Percentiles rank a stretch among this genome's conserved stretches.
These are phyloP conservation scores for Pseudocercospora eumusae DNA, from an alignment of 2,329 filamentous ascomycete genomes.

Conservation along the genomic window DNA sequence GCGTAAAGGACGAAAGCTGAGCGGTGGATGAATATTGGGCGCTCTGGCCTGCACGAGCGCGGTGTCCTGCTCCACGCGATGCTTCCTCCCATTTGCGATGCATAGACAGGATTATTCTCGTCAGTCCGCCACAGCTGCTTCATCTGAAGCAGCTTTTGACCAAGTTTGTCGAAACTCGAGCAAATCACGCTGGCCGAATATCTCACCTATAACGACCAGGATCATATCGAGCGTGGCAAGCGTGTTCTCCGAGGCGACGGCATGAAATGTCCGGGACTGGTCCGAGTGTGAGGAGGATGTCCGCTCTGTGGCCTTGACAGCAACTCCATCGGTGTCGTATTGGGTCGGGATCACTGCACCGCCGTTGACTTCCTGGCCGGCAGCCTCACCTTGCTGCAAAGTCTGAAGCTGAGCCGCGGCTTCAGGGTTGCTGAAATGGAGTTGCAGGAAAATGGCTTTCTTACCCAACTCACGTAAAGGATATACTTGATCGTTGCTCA, in stretches of 20 bases:
- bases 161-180: slow-evolving; percentile 63
- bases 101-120: not conserved
- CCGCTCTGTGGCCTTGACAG: slow-evolving; percentile 33
- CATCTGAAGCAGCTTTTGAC: slow-evolving; percentile 14
- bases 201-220: slow-evolving; percentile 80
- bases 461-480: slow-evolving; percentile 78
- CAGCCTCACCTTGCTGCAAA: slow-evolving; percentile 17
- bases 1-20: not conserved
- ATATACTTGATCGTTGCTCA: slow-evolving; percentile 74
- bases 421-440: slow-evolving; percentile 33
- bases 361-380: slow-evolving; percentile 1
- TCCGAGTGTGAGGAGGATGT: not conserved
- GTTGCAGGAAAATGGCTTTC: slow-evolving; percentile 54
- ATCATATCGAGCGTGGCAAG: slow-evolving; percentile 86
- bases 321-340: slow-evolving; percentile 43
- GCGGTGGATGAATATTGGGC: not conserved
- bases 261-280: slow-evolving; percentile 6
- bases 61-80: not conserved
- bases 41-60: not conserved
- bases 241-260: slow-evolving; percentile 27
- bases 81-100: not conserved
- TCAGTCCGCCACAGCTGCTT: not conserved
- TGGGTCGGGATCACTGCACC: slow-evolving; percentile 28
- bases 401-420: slow-evolving; percentile 34
- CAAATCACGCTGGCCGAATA: slow-evolving; percentile 85